Percentiles rank a stretch among this genome's conserved stretches.
Conservation (phyloP, 345 rosid genomes). For the Corymbia maculata region DNA sequence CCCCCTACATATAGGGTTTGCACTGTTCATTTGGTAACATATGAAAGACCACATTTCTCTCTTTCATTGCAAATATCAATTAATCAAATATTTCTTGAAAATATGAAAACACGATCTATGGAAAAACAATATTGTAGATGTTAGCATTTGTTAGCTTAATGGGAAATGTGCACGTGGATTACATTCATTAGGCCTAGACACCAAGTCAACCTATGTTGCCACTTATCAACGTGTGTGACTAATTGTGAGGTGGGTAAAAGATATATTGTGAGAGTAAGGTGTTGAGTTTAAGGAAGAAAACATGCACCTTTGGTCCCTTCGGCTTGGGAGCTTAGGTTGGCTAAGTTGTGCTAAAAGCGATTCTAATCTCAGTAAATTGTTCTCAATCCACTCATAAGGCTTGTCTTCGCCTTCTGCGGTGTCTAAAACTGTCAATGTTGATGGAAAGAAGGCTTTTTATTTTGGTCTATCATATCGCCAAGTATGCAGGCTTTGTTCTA, state of each 20-base stretch:
- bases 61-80: not conserved
- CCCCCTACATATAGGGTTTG: not conserved
- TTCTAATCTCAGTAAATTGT: not conserved
- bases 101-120: not conserved
- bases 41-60: not conserved
- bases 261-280: not conserved
- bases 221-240: not conserved
- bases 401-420: not conserved
- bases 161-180: not conserved
- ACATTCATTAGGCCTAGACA: not conserved
- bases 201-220: not conserved
- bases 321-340: not conserved
- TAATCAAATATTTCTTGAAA: not conserved
- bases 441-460: not conserved
- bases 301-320: not conserved
- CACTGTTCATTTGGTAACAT: not conserved
- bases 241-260: not conserved
- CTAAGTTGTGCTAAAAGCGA: not conserved
- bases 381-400: not conserved
- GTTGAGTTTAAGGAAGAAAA: not conserved
- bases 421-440: not conserved
- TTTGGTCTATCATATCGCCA: not conserved
- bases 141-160: not conserved
- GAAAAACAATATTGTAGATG: not conserved
- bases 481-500: not conserved